Percentiles rank a stretch among this genome's conserved stretches.
These are phyloP conservation scores for Myrmaecium sp. DNA, from an alignment of 2,329 filamentous ascomycete species.

Conservation along the genomic window DNA sequence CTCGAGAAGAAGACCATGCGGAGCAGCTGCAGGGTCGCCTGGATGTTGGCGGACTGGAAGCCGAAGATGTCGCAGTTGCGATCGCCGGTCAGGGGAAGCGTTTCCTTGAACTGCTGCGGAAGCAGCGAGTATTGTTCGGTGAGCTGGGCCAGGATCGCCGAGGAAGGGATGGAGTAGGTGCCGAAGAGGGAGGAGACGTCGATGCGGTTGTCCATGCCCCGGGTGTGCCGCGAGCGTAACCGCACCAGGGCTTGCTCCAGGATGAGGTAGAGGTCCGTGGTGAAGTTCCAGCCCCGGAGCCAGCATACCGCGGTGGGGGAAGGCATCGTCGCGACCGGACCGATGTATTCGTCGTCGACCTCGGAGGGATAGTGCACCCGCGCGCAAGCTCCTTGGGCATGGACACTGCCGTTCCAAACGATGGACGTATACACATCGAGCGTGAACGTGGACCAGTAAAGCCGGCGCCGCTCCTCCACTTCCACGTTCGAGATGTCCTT, in stretches of 20 bases:
- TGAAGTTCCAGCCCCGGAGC: conserved; percentile 42
- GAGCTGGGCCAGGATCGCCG: conserved; percentile 12
- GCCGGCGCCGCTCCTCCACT: conserved; percentile 29
- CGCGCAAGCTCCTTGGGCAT: conserved; percentile 28
- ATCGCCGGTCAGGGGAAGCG: conserved; percentile 14
- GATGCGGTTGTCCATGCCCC: conserved; percentile 2
- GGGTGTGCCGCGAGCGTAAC: conserved; percentile 9
- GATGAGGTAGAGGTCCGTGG: conserved; percentile 38
- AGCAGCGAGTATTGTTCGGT: conserved; percentile 12
- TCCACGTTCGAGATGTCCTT: conserved; percentile 27
- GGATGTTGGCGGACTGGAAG: conserved; percentile 35
- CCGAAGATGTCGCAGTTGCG: conserved; percentile 23
- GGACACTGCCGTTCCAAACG: conserved; percentile 33
- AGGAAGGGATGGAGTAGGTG: conserved; percentile 8
- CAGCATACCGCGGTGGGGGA: conserved; percentile 20
- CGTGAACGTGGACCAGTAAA: conserved; percentile 42
- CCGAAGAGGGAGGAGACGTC: conserved; percentile 6
- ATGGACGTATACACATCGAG: conserved; percentile 38
- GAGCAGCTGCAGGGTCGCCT: conserved; percentile 30
- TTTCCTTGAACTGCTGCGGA: conserved; percentile 15
- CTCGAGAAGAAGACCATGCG: conserved; percentile 29
- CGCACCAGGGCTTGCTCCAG: conserved; percentile 32
- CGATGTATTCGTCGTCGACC: conserved; percentile 29
- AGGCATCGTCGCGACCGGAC: conserved; percentile 8
- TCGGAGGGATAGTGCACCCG: conserved; percentile 33